Evolutionary conservation across 768 basidiomycete species (phyloP).

Genomic region (Multifurca ochricompacta): DNA sequence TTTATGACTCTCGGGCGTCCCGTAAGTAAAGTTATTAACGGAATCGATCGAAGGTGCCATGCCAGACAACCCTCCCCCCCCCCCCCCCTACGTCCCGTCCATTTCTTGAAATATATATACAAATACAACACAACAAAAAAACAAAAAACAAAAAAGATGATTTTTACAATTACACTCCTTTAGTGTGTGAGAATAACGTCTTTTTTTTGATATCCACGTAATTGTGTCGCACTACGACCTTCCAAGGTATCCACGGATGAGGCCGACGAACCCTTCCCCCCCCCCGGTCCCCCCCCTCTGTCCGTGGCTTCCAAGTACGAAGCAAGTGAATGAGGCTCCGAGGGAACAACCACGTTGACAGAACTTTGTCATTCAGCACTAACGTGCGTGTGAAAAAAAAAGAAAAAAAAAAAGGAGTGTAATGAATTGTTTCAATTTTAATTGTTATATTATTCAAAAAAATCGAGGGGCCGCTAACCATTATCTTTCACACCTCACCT

Average conservation of each 20-base stretch:
- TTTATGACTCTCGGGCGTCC: neutral
- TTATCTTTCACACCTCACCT: neutral
- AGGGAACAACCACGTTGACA: neutral
- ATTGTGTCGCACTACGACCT: neutral
- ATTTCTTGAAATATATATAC: too few species aligned
- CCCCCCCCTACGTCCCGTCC: too few species aligned
- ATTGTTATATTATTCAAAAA: too few species aligned
- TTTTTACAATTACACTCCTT: too few species aligned
- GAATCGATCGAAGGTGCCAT: too few species aligned
- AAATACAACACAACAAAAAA: neutral
- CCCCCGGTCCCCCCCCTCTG: too few species aligned
- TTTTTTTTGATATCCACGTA: constrained; percentile 6
- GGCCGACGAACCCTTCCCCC: neutral
- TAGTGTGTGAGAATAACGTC: too few species aligned
- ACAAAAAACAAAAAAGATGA: too few species aligned
- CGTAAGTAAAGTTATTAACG: constrained; percentile 1
- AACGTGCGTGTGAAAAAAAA: constrained; percentile 11
- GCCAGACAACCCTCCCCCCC: too few species aligned
- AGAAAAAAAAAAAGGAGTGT: neutral
- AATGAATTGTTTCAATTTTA: too few species aligned
- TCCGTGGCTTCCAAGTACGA: neutral
- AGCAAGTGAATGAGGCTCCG: neutral
- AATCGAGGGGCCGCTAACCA: constrained; percentile 10
- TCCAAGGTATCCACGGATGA: neutral
- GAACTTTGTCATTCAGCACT: constrained; percentile 8